Base-by-base conservation (phyloP, 1,139 yeast species). In the Hyphopichia burtonii region DNA sequence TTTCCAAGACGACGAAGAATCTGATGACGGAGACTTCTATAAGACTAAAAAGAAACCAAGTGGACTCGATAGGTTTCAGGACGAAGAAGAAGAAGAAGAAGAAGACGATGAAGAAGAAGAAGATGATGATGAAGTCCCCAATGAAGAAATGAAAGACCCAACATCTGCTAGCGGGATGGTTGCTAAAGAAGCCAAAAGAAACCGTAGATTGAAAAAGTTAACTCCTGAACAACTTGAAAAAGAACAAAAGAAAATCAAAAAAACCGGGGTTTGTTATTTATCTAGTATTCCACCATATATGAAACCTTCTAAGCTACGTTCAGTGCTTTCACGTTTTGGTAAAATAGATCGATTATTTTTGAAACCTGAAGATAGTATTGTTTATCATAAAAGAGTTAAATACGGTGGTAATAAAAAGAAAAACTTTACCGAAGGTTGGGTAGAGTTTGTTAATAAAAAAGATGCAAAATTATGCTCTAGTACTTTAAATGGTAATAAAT, bases 381-480 rank as follows among this genome's bases (percentile, higher is more conserved):
- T 73, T 10, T 75, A 89, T 54, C 80, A 79, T 39, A 76, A 77
- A 43, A 71, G 99, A 55, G 82, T 87, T 15, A 86, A 86, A 53
- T 79, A 81, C 49, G 98, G 98, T 14, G 99, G 99, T n/a, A 94
- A 93, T 63, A 90, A 89, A 65, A 91, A 91, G 66, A 78, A 78
- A 58, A 85, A 79, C 63, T 94, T 79, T 58, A 87, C 86, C 15
- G 99, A 94, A 69, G 99, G 99, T 7, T 93, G 99, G 99, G 94
- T 88, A 7, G 99, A 93, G 64, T 94, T 88, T 65, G 68, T 76
- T 15, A 79, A 81, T 56, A 93, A 93, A 59, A 78, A 77, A 53
- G 87, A 90, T 55, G 99, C 99, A 1, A 93, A 93, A 61, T 63
- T 89, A 25, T 91, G 96, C 48, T 96, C 95, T 4, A 72, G 74